Base-by-base conservation (phyloP, 2,329 filamentous ascomycete genomes). In the Diaporthe nobilis region DNA sequence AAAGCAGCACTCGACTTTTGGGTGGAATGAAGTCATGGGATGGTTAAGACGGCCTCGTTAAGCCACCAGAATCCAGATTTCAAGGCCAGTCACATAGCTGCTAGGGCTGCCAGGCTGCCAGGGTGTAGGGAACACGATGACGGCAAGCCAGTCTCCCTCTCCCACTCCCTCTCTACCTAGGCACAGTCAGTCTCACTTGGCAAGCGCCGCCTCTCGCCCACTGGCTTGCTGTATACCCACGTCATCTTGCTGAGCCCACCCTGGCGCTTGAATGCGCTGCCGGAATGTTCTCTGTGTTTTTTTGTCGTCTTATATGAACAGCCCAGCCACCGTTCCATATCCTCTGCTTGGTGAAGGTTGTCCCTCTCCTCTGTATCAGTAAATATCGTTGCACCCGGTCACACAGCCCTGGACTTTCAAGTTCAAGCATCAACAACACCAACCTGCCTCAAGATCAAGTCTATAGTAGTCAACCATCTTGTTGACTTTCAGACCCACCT, bases 181-280 rank as follows among this genome's bases (percentile, higher is more conserved):
- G 34, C 49, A 13, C 61, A 42, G 34, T 8, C 31, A 37, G 58
- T 73, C 58, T 57, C 71, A 55, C 47, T 37, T 55, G 49, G 71
- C 49, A 51, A n/a, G 58, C 34, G 47, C 47, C 61, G 20, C 60
- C 6, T 5, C 47, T 55, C 34, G 28, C 71, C 47, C 51, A 73
- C 58, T 73, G 71, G 71, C 31, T 47, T 57, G 71, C 47, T 65
- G 71, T 37, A 49, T 53, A 49, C 55, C 71, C 71, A 73, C 71
- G 71, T 73, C 71, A 73, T 55, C 31, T 37, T 53, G 58, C 47
- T 55, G 58, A 57, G 58, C 71, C 71, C 71, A 73, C 71, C 47
- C 51, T 61, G 71, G 71, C 71, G 71, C 71, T 42, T 73, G 34
- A 70, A 39, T n/a, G 34, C 2, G 47, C 34, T 25, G 25, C 47